phyloP scores from a whole-genome alignment of 192 early-diverging fungal species.

The Coemansia sp. region DNA sequence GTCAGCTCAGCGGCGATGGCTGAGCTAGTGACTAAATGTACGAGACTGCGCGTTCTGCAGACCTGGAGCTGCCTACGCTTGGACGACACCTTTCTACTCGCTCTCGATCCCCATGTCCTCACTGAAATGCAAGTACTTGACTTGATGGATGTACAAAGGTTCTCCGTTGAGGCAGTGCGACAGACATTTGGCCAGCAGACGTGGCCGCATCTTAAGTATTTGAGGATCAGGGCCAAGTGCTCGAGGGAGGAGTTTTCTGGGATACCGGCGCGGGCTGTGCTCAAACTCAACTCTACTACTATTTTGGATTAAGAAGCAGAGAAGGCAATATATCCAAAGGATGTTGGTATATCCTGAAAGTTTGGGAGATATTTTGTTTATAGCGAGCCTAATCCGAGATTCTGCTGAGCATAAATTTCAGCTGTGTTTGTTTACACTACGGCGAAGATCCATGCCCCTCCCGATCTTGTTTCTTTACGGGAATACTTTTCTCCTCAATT shows the following conservation, averaged over 20 bases:
- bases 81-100: constrained; percentile 49
- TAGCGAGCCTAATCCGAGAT: background rate
- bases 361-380: background rate
- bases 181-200: constrained; percentile 42
- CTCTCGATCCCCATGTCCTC: constrained; percentile 37
- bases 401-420: background rate
- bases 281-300: constrained; percentile 50
- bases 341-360: too few species aligned
- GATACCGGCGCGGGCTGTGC: constrained; percentile 36
- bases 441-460: background rate
- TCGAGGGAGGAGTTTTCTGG: constrained; percentile 42
- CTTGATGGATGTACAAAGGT: constrained; percentile 57
- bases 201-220: constrained; percentile 52
- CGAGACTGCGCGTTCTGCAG: constrained; percentile 36
- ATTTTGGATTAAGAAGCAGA: constrained; percentile 30
- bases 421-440: background rate
- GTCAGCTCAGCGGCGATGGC: constrained; percentile 54
- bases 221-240: constrained; percentile 51
- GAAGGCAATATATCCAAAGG: too few species aligned
- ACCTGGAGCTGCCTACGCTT: constrained; percentile 54
- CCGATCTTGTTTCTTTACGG: background rate
- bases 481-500: background rate
- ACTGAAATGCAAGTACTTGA: constrained; percentile 49
- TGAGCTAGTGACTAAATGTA: constrained; percentile 46
- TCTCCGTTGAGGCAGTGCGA: constrained; percentile 39